A percentile compares a stretch with the other conserved stretches of the same genome.
phyloP scores from a whole-genome alignment of 2,329 filamentous ascomycete species.

The Ophiocordyceps unilateralis region DNA sequence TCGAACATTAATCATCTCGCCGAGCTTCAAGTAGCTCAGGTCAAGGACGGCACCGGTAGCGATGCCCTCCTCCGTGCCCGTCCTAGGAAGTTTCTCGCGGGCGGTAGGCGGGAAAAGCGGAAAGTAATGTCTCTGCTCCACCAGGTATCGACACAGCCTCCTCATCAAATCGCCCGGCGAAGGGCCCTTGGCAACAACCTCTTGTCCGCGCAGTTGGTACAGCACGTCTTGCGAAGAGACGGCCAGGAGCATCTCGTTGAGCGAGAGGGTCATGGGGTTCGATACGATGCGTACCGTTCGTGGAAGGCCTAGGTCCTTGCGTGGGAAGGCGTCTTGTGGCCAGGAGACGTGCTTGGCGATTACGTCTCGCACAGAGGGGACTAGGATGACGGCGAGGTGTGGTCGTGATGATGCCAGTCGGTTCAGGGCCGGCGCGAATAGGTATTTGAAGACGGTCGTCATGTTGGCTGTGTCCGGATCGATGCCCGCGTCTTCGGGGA shows the following conservation, averaged over 20 bases:
- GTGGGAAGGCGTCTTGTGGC: conserved; percentile 47
- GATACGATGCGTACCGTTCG: conserved; percentile 64
- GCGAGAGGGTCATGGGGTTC: conserved; percentile 74
- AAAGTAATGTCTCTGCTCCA: conserved; percentile 84
- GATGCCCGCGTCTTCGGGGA: conserved; percentile 47
- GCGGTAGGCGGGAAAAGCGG: conserved; percentile 73
- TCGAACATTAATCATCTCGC: conserved; percentile 73
- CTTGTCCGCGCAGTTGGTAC: conserved; percentile 63
- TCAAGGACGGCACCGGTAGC: conserved; percentile 68
- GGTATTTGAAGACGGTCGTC: conserved; percentile 64
- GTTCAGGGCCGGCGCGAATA: conserved; percentile 58
- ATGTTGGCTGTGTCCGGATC: conserved; percentile 69
- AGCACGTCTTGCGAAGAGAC: conserved; percentile 73
- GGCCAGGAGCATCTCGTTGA: conserved; percentile 76
- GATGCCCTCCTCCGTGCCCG: conserved; percentile 38
- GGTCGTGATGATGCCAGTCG: conserved; percentile 55
- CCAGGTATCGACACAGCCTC: conserved; percentile 56
- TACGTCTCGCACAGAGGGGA: conserved; percentile 69
- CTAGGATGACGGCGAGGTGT: conserved; percentile 60
- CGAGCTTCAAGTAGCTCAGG: conserved; percentile 67
- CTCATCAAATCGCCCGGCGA: conserved; percentile 39
- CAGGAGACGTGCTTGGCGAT: conserved; percentile 74
- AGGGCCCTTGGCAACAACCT: conserved; percentile 23
- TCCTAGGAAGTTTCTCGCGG: conserved; percentile 47
- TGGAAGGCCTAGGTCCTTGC: conserved; percentile 60